A percentile compares a stretch with the other conserved stretches of the same genome.
Evolutionary conservation across 306 rosid species (phyloP).

Genomic region (Notholithocarpus densiflorus): DNA sequence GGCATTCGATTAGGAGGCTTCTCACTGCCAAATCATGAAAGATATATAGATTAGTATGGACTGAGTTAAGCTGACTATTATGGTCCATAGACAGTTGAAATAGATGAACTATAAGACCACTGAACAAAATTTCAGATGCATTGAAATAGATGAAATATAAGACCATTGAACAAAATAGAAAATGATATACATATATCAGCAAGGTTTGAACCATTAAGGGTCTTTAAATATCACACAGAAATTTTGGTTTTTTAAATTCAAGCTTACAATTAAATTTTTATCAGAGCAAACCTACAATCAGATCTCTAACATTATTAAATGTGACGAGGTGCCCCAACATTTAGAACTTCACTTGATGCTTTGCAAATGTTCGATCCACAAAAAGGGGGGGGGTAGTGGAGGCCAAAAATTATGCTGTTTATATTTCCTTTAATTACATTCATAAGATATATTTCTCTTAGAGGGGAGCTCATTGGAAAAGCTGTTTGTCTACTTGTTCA

Average conservation of each 20-base stretch:
- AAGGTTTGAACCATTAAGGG: not conserved
- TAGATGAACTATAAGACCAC: slow-evolving; percentile 14
- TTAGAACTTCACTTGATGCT: slow-evolving; percentile 5
- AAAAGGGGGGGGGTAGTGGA: not conserved
- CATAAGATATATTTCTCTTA: slow-evolving; percentile 1
- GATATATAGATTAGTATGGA: slow-evolving; percentile 23
- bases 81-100: not conserved
- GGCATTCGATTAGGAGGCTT: slow-evolving; percentile 64
- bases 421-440: slow-evolving; percentile 2
- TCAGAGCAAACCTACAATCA: slow-evolving; percentile 1
- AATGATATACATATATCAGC: too few species aligned
- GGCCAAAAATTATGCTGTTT: not conserved
- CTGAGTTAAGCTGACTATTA: not conserved
- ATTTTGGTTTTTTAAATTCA: not conserved
- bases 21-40: slow-evolving; percentile 58
- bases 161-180: not conserved
- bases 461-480: not conserved
- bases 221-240: not conserved
- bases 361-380: not conserved
- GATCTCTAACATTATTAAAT: slow-evolving; percentile 3
- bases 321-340: not conserved
- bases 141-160: not conserved
- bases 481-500: not conserved
- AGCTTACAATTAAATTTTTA: not conserved
- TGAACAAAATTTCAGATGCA: not conserved